Evolutionary conservation across 352 stramenopile species (phyloP).

Genomic region (Globisporangium spinosum): DNA sequence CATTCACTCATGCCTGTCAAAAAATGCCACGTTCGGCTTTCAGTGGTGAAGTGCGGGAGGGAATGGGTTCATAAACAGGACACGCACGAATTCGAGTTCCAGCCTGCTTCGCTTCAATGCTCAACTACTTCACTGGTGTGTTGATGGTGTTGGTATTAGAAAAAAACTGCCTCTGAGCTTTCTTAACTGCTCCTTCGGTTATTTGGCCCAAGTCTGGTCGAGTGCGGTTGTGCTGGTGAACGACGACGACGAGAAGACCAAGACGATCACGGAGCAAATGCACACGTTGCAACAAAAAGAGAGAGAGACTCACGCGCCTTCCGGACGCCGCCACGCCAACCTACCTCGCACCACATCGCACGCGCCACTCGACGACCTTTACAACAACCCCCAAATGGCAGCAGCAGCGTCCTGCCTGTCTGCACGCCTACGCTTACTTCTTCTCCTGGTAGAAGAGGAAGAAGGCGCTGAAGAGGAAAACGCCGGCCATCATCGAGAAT

Average conservation of each 20-base stretch:
- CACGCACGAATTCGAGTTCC: background rate
- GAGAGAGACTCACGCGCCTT: background rate
- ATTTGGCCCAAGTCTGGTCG: background rate
- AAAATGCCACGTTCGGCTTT: background rate
- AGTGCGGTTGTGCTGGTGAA: background rate
- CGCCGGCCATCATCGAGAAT: slow-evolving; percentile 89
- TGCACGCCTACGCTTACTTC: slow-evolving; percentile 12
- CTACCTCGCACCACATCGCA: background rate
- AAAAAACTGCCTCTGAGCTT: background rate
- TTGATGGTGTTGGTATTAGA: background rate
- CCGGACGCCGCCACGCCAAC: background rate
- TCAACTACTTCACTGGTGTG: background rate
- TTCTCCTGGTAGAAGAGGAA: slow-evolving; percentile 89
- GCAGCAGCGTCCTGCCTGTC: background rate
- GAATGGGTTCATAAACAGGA: slow-evolving; percentile 4
- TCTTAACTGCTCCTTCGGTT: background rate
- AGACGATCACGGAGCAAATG: background rate
- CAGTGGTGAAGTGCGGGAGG: background rate
- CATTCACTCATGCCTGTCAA: background rate
- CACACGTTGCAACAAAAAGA: background rate
- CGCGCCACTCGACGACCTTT: background rate
- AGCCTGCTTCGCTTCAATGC: background rate
- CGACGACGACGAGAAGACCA: background rate
- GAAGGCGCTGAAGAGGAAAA: slow-evolving; percentile 88
- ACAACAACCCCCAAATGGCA: background rate